Percentiles rank a stretch among this genome's conserved stretches.
Conservation (phyloP, 352 stramenopile species). For the Phytophthora lateralis region DNA sequence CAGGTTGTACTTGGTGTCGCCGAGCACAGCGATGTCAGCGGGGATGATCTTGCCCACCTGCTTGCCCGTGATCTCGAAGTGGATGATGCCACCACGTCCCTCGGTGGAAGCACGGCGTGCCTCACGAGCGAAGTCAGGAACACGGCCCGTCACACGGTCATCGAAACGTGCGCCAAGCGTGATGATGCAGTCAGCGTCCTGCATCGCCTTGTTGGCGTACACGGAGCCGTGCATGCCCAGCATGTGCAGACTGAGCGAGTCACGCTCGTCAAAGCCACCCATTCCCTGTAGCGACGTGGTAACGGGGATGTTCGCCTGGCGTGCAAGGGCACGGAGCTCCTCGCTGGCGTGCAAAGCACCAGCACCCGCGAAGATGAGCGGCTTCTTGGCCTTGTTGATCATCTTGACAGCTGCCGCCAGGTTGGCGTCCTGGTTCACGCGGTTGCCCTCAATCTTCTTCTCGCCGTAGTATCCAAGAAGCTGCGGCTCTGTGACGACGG, state of each 20-base stretch:
- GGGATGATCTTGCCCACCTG: constrained; percentile 88
- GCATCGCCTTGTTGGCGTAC: constrained; percentile 96
- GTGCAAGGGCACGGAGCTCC: constrained; percentile 91
- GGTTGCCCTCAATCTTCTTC: constrained; percentile 83
- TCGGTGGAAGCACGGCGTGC: constrained; percentile 91
- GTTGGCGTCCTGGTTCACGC: constrained; percentile 81
- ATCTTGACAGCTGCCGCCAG: constrained; percentile 75
- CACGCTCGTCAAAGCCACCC: constrained; percentile 93
- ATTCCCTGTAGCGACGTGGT: constrained; percentile 95
- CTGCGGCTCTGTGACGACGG: constrained; percentile 76
- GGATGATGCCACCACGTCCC: constrained; percentile 94
- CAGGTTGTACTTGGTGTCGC: constrained; percentile 92
- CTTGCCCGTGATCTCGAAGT: constrained; percentile 94
- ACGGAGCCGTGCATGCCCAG: constrained; percentile 97
- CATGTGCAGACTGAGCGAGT: constrained; percentile 96
- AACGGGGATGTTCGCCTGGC: constrained; percentile 94
- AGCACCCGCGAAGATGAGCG: constrained; percentile 95
- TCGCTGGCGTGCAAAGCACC: constrained; percentile 88
- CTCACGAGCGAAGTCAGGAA: constrained; percentile 93
- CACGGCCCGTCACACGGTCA: constrained; percentile 95
- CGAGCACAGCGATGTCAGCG: constrained; percentile 75
- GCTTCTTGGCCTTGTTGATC: constrained; percentile 95
- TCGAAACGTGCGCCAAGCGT: constrained; percentile 95
- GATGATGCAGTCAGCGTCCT: constrained; percentile 95
- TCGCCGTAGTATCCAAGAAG: constrained; percentile 87